These are phyloP conservation scores for Peronospora destructor DNA, from an alignment of 352 stramenopile genomes.

Conservation along the genomic window DNA sequence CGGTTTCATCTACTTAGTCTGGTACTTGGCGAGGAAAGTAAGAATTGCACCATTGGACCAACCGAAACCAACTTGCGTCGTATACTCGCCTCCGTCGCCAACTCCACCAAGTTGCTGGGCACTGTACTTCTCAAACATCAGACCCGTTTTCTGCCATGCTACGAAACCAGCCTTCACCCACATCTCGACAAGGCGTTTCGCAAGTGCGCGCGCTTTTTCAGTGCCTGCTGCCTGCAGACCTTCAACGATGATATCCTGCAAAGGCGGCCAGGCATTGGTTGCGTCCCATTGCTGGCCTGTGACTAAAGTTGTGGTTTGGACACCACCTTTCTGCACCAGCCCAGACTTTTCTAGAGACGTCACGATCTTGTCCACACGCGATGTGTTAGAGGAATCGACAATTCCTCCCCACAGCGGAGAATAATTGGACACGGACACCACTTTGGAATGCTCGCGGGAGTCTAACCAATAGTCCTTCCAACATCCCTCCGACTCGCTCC, in stretches of 20 bases:
- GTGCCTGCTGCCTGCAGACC: conserved; percentile 45
- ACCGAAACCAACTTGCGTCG: conserved; percentile 80
- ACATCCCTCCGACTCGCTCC: conserved; percentile 38
- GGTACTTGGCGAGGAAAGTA: conserved; percentile 64
- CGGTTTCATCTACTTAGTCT: conserved; percentile 15
- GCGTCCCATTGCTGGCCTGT: conserved; percentile 85
- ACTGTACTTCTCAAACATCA: conserved; percentile 90
- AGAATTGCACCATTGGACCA: conserved; percentile 83
- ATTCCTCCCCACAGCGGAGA: conserved; percentile 66
- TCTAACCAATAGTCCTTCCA: conserved; percentile 78
- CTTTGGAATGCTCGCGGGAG: conserved; percentile 31
- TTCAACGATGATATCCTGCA: conserved; percentile 78
- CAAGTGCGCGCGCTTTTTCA: conserved; percentile 32
- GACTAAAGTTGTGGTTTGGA: conserved; percentile 55
- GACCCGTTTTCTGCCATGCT: conserved; percentile 59
- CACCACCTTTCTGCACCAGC: conserved; percentile 52
- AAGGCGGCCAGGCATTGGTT: conserved; percentile 78
- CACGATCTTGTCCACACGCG: conserved; percentile 38
- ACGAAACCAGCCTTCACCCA: conserved; percentile 58
- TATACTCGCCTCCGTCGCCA: conserved; percentile 79
- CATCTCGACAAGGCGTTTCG: conserved; percentile 39
- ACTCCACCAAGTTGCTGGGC: conserved; percentile 49
- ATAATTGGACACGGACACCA: conserved; percentile 60
- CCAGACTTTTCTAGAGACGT: conserved; percentile 43
- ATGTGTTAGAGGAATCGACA: conserved; percentile 40